Evolutionary conservation across 139 green algal genomes (phyloP), one percentile per base, ranked within the genome.

Genomic region (Trebouxia sp.): DNA sequence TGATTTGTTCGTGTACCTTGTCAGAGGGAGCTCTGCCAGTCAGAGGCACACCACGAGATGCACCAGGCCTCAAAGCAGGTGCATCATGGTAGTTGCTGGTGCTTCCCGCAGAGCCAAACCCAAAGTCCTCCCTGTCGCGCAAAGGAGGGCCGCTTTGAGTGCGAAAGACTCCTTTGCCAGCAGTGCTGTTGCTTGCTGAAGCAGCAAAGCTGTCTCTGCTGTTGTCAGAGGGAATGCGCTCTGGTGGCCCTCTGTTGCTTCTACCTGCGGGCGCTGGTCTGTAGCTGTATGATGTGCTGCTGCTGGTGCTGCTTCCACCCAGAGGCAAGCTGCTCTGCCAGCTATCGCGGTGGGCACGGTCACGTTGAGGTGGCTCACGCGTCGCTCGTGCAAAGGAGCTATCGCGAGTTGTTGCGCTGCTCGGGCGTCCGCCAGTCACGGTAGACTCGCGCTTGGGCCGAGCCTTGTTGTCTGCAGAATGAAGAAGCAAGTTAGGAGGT

Each of bases 51-150:
- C 62, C 62, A 30, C 62, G 37, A 22, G 62, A 10, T 11, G 62
- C 62, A 72, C 12, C 32, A 45, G 62, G 62, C 62, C 43, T 72
- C 14, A 72, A 72, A 26, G 62, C 62, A 24, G 32, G 37, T 22
- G n/a, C 20, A 26, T 72, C 62, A 30, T 72, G 62, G 43, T 72
- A 72, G 12, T 35, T 35, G 37, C n/a, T 28, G 12, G 62, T n/a
- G 26, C 32, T 43, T 24, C n/a, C n/a, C n/a, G n/a, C n/a, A n/a
- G 32, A 72, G 6, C 62, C 62, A 45, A 77, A 77, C 24, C 69
- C 69, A 77, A 77, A 77, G 41, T 77, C 69, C 11, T 77, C 69
- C 42, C 69, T 77, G 69, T 77, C 69, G 8, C 69, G 69, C 69
- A 56, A 37, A 2, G 41, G 42, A 41, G 69, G 69, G 15, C 69